Conservation (phyloP, 164 flowering plant genomes). For the Nymphaea thermarum region DNA sequence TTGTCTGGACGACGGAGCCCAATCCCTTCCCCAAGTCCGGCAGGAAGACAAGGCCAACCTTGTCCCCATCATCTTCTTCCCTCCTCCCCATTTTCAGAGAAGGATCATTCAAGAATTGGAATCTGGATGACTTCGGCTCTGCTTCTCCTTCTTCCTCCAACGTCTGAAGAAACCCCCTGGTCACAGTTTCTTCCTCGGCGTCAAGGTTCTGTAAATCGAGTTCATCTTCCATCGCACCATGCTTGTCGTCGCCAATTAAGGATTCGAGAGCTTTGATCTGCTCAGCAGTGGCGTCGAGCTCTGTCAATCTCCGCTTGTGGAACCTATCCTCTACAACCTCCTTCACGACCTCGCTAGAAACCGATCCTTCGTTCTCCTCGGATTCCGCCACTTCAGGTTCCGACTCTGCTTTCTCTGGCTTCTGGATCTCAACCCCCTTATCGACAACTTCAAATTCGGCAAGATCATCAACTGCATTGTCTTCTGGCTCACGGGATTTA, state of each 20-base stretch:
- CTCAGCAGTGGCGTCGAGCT: constrained; percentile 77
- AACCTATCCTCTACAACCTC: constrained; percentile 58
- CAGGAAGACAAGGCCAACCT: constrained; percentile 29
- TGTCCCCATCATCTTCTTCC: constrained; percentile 22
- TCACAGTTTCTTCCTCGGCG: constrained; percentile 84
- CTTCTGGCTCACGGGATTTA: constrained; percentile 19
- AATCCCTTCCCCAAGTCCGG: constrained; percentile 86
- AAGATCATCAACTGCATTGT: constrained; percentile 33
- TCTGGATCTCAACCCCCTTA: constrained; percentile 71
- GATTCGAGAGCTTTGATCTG: constrained; percentile 89
- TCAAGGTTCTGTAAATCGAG: constrained; percentile 46
- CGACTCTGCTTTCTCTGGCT: constrained; percentile 8
- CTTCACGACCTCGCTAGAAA: constrained; percentile 62
- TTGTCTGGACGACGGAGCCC: constrained; percentile 83
- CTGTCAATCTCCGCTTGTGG: constrained; percentile 41
- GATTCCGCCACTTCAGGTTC: constrained; percentile 25
- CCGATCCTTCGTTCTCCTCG: constrained; percentile 30
- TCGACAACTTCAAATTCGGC: constrained; percentile 85
- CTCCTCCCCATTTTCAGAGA: constrained; percentile 17
- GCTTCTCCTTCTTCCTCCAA: constrained; percentile 60
- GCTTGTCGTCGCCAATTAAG: constrained; percentile 40
- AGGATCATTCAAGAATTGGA: constrained; percentile 10
- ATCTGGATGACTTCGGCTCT: constrained; percentile 13
- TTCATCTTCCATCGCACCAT: constrained; percentile 29
- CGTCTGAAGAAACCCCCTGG: constrained; percentile 78